A percentile compares a stretch with the other conserved stretches of the same genome.
These are phyloP conservation scores for Talaromyces albobiverticillius DNA, from an alignment of 2,329 filamentous ascomycete species.

Conservation along the genomic window DNA sequence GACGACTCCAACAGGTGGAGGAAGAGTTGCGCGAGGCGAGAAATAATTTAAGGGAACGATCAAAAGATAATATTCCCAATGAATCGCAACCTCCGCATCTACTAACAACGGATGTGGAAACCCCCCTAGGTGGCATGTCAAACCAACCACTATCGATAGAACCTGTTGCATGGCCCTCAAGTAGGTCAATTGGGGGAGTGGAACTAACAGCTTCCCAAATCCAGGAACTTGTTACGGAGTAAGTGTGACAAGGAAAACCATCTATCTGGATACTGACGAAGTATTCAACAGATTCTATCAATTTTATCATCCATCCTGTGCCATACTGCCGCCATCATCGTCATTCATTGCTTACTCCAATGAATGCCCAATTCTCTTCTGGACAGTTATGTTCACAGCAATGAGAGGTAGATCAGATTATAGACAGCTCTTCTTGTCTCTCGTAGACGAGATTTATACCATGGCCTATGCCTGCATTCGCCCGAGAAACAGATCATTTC, in stretches of 20 bases:
- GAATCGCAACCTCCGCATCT: neutral
- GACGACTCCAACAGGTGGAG: constrained; percentile 5
- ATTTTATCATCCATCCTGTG: constrained; percentile 4
- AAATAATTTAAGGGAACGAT: neutral
- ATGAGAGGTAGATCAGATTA: constrained; percentile 3
- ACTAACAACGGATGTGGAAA: neutral
- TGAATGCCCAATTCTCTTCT: constrained; percentile 10
- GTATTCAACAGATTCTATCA: constrained; percentile 1
- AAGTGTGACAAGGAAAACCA: neutral
- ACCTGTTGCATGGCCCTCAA: neutral
- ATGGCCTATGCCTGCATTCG: constrained; percentile 12
- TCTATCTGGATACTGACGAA: too few species aligned
- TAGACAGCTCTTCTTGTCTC: neutral
- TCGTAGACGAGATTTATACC: neutral
- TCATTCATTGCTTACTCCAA: constrained; percentile 10
- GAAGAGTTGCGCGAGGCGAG: constrained; percentile 5
- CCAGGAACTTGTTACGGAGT: constrained; percentile 7
- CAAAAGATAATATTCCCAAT: neutral
- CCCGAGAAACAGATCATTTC: constrained; percentile 4
- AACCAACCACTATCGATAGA: neutral
- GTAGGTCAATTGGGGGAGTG: constrained; percentile 7
- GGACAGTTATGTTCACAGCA: constrained; percentile 13
- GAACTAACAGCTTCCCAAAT: neutral
- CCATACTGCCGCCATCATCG: constrained; percentile 5
- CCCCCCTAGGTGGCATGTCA: neutral